Percentiles rank a stretch among this genome's conserved stretches.
Conservation (phyloP, 768 basidiomycete genomes). For the Trametes coccinea region DNA sequence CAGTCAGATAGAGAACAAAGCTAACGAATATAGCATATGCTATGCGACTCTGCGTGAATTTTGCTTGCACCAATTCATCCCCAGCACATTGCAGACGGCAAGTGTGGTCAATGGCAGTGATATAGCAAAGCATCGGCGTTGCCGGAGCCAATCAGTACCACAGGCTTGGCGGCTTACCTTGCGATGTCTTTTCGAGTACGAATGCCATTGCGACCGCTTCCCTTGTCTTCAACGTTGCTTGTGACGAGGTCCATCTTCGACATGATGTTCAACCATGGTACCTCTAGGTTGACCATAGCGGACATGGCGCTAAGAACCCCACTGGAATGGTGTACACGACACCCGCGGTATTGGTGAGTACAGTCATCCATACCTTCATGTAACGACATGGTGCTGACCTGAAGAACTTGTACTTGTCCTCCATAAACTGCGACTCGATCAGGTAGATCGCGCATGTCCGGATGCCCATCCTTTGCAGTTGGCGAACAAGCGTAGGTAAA, state of each 20-base stretch:
- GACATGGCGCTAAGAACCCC: slow-evolving; percentile 98
- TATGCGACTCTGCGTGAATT: neutral
- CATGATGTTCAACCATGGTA: slow-evolving; percentile 97
- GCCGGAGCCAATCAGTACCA: neutral
- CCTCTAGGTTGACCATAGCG: slow-evolving; percentile 96
- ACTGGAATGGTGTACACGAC: slow-evolving; percentile 38
- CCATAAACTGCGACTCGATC: slow-evolving; percentile 99
- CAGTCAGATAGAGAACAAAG: no score
- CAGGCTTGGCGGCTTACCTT: slow-evolving; percentile 46
- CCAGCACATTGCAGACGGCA: neutral
- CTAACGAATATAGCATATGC: neutral
- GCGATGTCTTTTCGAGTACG: slow-evolving; percentile 80
- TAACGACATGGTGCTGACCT: slow-evolving; percentile 45
- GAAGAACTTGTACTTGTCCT: slow-evolving; percentile 98
- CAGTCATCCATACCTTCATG: neutral
- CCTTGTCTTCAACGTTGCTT: slow-evolving; percentile 56
- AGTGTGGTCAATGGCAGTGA: no score
- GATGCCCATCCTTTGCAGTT: slow-evolving; percentile 73
- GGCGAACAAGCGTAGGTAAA: slow-evolving; percentile 84
- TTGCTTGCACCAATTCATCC: neutral
- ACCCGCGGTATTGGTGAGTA: neutral
- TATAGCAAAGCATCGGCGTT: neutral
- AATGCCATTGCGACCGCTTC: slow-evolving; percentile 68
- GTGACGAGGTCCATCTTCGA: slow-evolving; percentile 99
- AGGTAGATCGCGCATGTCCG: slow-evolving; percentile 89